A percentile compares a stretch with the other conserved stretches of the same genome.
Evolutionary conservation across 768 basidiomycete genomes (phyloP).

Genomic region (Rhodosporidiobolus odoratus): DNA sequence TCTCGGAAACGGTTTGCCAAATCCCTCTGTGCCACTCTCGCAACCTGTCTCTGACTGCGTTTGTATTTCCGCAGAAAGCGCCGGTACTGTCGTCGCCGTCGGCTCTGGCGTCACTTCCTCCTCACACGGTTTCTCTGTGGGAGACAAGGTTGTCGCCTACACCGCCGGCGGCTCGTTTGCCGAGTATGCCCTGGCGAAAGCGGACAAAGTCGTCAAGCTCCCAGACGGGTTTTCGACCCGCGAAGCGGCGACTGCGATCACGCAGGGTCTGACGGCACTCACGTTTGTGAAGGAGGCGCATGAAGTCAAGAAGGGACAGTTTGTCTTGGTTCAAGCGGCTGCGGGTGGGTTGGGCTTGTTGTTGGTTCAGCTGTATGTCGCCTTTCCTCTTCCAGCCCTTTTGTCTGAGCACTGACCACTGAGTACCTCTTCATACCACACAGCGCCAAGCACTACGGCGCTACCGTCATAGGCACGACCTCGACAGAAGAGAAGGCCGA

Average conservation of each 20-base stretch:
- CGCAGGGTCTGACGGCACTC: conserved; percentile 68
- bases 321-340: conserved; percentile 65
- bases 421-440: conserved; percentile 48
- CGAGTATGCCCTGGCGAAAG: conserved; percentile 62
- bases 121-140: conserved; percentile 62
- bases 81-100: conserved; percentile 68
- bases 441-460: conserved; percentile 70
- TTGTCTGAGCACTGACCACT: not conserved
- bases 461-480: conserved; percentile 86
- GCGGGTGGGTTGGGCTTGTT: conserved; percentile 73
- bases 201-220: conserved; percentile 61
- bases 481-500: conserved; percentile 77
- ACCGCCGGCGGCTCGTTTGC: conserved; percentile 53
- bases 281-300: conserved; percentile 80
- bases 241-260: conserved; percentile 59
- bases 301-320: conserved; percentile 58
- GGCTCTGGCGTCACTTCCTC: conserved; percentile 61
- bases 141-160: conserved; percentile 61
- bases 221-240: conserved; percentile 51
- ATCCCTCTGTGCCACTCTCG: too few species aligned
- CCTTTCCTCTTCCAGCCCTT: not conserved
- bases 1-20: too few species aligned
- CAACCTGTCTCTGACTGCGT: too few species aligned
- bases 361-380: conserved; percentile 46
- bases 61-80: too few species aligned